These are phyloP conservation scores for Botryosphaeria dothidea DNA, from an alignment of 2,329 filamentous ascomycete species.

Conservation along the genomic window DNA sequence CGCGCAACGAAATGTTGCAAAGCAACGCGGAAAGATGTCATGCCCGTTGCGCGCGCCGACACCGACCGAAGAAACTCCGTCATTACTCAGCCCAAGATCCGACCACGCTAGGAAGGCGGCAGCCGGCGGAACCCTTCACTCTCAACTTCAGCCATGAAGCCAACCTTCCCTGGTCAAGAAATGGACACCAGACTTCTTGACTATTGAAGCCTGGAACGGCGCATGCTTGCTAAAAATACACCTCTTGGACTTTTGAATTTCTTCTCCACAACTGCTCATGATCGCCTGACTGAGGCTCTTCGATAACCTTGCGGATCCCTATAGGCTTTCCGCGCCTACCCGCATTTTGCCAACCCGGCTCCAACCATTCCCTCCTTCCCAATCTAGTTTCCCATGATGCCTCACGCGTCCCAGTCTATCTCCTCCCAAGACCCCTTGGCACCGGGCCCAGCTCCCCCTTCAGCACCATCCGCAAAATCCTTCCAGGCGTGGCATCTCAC, in stretches of 20 bases:
- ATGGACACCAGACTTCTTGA: not conserved
- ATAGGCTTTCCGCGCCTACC: not conserved
- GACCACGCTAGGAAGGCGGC: not conserved
- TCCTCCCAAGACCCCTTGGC: not conserved
- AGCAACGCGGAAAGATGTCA: constrained; percentile 1
- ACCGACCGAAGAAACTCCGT: not conserved
- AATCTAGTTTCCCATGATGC: not conserved
- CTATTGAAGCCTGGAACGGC: not conserved
- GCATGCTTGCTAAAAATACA: not conserved
- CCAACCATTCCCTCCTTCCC: not conserved
- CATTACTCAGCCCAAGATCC: not conserved
- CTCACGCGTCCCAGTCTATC: not conserved
- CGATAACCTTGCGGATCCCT: not conserved
- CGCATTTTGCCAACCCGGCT: not conserved
- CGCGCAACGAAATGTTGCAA: constrained; percentile 2
- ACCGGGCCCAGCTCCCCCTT: not conserved
- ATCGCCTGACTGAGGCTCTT: not conserved
- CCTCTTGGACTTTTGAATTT: too few relatives aligned
- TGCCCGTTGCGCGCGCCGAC: not conserved
- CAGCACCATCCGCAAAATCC: not conserved
- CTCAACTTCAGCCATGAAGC: not conserved
- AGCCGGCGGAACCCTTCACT: not conserved
- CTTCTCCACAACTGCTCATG: not conserved
- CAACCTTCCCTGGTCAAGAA: not conserved
- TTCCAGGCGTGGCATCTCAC: not conserved